These are phyloP conservation scores for Isoetes taiwanensis DNA, from an alignment of 75 land plant species.

Conservation along the genomic window DNA sequence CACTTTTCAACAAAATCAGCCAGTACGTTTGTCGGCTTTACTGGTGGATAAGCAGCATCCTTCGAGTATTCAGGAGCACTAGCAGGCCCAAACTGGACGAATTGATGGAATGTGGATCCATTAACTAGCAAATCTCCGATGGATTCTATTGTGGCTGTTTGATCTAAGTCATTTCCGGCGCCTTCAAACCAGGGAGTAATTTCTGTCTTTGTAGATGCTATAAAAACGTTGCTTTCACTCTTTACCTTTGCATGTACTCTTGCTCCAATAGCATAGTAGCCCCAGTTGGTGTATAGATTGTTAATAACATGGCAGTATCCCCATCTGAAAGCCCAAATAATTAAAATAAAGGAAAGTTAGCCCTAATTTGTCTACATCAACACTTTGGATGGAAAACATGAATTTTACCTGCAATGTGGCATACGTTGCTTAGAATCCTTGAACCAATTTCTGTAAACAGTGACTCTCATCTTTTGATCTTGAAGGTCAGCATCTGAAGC, in stretches of 20 bases:
- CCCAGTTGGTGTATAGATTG: slow-evolving; percentile 8
- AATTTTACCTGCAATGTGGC: slow-evolving; percentile 1
- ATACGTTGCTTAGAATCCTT: slow-evolving; percentile 6
- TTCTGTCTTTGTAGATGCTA: neutral
- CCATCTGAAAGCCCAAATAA: neutral
- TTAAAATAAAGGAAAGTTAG: too few relatives aligned
- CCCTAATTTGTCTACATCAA: neutral
- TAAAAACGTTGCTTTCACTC: slow-evolving; percentile 1
- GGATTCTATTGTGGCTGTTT: neutral
- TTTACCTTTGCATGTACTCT: neutral
- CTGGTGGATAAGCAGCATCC: neutral
- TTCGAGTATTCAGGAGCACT: neutral
- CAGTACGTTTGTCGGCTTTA: neutral
- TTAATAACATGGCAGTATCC: slow-evolving; percentile 6
- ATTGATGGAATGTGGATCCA: slow-evolving; percentile 3
- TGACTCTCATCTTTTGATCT: slow-evolving; percentile 4
- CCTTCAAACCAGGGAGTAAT: slow-evolving; percentile 4
- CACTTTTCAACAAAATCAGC: neutral
- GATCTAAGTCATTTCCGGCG: neutral
- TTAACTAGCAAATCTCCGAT: slow-evolving; percentile 1
- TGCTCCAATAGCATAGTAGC: slow-evolving; percentile 4
- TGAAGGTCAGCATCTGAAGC: slow-evolving; percentile 6
- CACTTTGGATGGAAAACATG: neutral
- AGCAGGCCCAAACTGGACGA: neutral
- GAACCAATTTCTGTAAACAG: slow-evolving; percentile 8